Evolutionary conservation across 164 flowering plant genomes (phyloP), one percentile per base, ranked within the genome.

Genomic region (Stephania japonica): DNA sequence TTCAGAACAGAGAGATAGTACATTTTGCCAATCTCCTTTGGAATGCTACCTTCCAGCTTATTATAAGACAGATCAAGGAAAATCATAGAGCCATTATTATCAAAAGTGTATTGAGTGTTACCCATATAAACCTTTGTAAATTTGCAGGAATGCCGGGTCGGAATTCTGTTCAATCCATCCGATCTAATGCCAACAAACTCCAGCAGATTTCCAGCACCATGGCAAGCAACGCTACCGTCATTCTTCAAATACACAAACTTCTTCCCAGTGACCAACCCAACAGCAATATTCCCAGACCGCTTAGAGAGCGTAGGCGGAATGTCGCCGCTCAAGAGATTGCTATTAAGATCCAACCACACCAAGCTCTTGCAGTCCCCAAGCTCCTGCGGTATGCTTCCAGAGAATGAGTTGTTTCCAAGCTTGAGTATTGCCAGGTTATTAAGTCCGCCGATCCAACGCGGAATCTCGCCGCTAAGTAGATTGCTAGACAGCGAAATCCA

Each of bases 401-500:
- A 76, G 77, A 96, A 84, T 1, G 93, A 88, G 76, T 93, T 96
- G 82, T 92, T 93, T 27, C 93, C 88, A 42, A 96, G 92, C 82
- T 93, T 93, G 50, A 96, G 90, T 68, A 96, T 93, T 0, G 99
- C 95, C 5, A 96, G 86, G 71, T 80, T 84, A 23, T 72, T 44
- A 38, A 96, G 78, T 59, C 21, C 71, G 7, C 98, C 98, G 24
- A 96, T 82, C 85, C 88, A 87, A 0, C 87, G 69, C 0, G 98
- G 99, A 41, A 96, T 93, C 78, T 82, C 85, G 0, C 99, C 98
- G 32, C 75, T 84, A 75, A 96, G 77, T 70, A 26, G 78, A 73
- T 96, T 96, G 79, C 91, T 88, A 1, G 99, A 96, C 79, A 96
- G 68, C 5, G 99, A 91, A 80, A 96, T 88, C 99, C 99, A 93